Percentiles rank a stretch among this genome's conserved stretches.
These are phyloP conservation scores for Argentina anserina DNA, from an alignment of 306 rosid genomes.

Conservation along the genomic window DNA sequence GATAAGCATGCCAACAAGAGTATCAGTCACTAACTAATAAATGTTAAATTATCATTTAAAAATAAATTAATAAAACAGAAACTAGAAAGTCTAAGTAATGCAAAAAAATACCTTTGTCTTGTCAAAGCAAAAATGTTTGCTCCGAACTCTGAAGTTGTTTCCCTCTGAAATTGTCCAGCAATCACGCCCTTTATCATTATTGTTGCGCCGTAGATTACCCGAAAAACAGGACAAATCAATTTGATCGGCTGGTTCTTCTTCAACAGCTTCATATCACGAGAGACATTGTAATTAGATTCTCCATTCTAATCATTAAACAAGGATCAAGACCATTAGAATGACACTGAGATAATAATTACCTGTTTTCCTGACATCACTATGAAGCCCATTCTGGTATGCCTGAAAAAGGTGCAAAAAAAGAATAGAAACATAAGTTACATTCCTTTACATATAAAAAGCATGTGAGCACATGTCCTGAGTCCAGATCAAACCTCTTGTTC, in stretches of 20 bases:
- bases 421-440: no score
- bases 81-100: constrained; percentile 1
- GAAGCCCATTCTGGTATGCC: constrained; percentile 58
- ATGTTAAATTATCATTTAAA: not conserved
- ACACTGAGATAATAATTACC: constrained; percentile 40
- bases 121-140: constrained; percentile 82
- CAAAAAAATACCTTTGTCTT: constrained; percentile 78
- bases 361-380: constrained; percentile 54
- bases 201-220: constrained; percentile 73
- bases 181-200: constrained; percentile 82
- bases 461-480: constrained; percentile 19
- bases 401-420: constrained; percentile 15
- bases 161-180: constrained; percentile 98
- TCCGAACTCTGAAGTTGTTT: constrained; percentile 89
- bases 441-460: constrained; percentile 2
- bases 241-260: constrained; percentile 70
- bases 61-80: not conserved
- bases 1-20: constrained; percentile 27
- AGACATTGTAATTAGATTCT: constrained; percentile 32
- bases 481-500: constrained; percentile 71
- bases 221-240: constrained; percentile 87
- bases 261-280: constrained; percentile 53
- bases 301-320: not conserved
- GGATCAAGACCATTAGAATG: not conserved
- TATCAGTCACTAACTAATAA: constrained; percentile 16